phyloP scores from a whole-genome alignment of 768 basidiomycete genomes.

The Amyloporia xantha region DNA sequence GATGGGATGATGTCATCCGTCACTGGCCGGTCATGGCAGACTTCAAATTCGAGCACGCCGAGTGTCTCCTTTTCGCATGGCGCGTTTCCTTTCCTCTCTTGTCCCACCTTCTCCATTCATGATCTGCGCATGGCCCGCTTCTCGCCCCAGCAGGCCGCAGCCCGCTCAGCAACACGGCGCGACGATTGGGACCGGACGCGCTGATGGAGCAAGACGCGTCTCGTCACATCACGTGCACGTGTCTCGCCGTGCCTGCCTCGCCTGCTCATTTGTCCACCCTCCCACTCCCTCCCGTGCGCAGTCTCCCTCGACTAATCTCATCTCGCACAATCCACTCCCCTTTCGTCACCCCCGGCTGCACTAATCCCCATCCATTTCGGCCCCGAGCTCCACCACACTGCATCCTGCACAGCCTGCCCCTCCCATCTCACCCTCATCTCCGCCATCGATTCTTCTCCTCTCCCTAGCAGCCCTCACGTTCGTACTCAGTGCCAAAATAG shows the following conservation, averaged over 20 bases:
- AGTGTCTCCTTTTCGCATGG: background rate
- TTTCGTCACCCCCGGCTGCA: background rate
- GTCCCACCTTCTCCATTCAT: background rate
- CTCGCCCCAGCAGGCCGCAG: too few species aligned
- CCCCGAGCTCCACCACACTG: background rate
- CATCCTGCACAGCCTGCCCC: background rate
- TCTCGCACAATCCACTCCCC: background rate
- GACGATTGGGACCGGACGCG: too few species aligned
- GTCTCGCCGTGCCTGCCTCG: conserved; percentile 1
- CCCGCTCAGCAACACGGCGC: too few species aligned
- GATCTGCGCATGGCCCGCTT: too few species aligned
- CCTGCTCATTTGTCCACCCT: background rate
- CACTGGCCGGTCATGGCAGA: background rate
- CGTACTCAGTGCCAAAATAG: background rate
- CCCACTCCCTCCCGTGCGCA: too few species aligned
- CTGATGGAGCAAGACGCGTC: background rate
- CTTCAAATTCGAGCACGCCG: too few species aligned
- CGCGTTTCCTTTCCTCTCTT: background rate
- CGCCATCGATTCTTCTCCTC: background rate
- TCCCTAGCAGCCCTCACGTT: background rate
- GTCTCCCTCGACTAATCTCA: background rate
- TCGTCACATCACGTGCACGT: conserved; percentile 2
- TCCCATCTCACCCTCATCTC: background rate
- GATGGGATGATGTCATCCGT: background rate
- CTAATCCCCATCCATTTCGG: background rate